These are phyloP conservation scores for Fusarium nelsonii DNA, from an alignment of 2,329 filamentous ascomycete species.

Conservation along the genomic window DNA sequence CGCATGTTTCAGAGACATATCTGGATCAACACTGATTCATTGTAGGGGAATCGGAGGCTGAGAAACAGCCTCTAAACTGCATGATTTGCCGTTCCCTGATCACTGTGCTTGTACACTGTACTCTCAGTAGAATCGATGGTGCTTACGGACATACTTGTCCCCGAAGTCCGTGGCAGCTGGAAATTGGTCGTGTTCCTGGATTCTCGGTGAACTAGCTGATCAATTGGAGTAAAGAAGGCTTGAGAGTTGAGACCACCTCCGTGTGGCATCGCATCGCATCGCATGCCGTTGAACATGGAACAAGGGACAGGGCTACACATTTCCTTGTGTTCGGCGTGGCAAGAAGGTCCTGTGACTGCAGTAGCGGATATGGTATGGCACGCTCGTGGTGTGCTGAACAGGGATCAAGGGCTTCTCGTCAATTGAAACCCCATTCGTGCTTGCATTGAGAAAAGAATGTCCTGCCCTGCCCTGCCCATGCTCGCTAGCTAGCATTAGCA, in stretches of 20 bases:
- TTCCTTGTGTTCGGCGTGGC: slow-evolving; percentile 45
- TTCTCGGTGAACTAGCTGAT: slow-evolving; percentile 47
- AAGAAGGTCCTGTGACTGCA: slow-evolving; percentile 49
- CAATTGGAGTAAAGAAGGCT: slow-evolving; percentile 38
- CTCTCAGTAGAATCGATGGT: slow-evolving; percentile 4
- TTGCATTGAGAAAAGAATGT: slow-evolving; percentile 30
- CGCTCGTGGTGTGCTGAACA: slow-evolving; percentile 48
- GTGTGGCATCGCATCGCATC: slow-evolving; percentile 17
- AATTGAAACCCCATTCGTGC: slow-evolving; percentile 48
- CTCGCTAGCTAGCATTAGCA: slow-evolving; percentile 7
- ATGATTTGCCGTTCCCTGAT: slow-evolving; percentile 10
- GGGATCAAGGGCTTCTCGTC: slow-evolving; percentile 45
- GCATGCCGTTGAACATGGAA: slow-evolving; percentile 30
- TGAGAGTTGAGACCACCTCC: slow-evolving; percentile 3
- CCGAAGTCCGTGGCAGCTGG: slow-evolving; percentile 19
- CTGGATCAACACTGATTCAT: background rate
- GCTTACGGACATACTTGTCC: slow-evolving; percentile 43
- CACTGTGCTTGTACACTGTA: slow-evolving; percentile 24
- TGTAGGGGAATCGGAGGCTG: slow-evolving; percentile 9
- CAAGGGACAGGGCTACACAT: slow-evolving; percentile 29
- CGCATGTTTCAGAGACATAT: slow-evolving; percentile 7
- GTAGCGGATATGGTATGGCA: slow-evolving; percentile 31
- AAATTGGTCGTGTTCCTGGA: slow-evolving; percentile 45
- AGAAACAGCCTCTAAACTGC: slow-evolving; percentile 13
- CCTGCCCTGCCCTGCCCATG: slow-evolving; percentile 20